Percentiles rank a stretch among this genome's conserved stretches.
phyloP scores from a whole-genome alignment of 331 rosid genomes.

The Arachis monticola region DNA sequence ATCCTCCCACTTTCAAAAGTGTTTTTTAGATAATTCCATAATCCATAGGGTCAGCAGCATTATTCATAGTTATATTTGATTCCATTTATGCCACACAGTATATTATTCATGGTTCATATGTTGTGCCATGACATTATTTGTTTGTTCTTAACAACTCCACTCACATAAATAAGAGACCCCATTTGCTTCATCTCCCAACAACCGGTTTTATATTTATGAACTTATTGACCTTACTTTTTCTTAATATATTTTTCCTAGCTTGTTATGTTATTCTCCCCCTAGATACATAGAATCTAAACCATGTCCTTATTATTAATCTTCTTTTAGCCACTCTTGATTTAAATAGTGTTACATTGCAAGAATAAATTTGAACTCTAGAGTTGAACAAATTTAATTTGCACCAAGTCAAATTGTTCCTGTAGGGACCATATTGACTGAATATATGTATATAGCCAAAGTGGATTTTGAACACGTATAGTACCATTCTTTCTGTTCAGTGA shows the following conservation, averaged over 20 bases:
- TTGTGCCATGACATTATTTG: conserved; percentile 38
- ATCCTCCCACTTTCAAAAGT: conserved; percentile 44
- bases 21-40: conserved; percentile 51
- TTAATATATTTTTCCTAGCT: background rate
- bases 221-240: conserved; percentile 25
- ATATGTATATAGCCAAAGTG: background rate
- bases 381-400: background rate
- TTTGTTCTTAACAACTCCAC: conserved; percentile 46
- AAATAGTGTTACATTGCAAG: conserved; percentile 3
- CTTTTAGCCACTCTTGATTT: conserved; percentile 16
- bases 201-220: conserved; percentile 33
- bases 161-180: conserved; percentile 40
- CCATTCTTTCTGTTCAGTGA: background rate
- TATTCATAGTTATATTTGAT: conserved; percentile 46
- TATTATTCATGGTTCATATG: conserved; percentile 30
- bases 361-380: background rate
- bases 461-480: background rate
- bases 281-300: too few relatives aligned
- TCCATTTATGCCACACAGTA: conserved; percentile 37
- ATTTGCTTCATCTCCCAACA: conserved; percentile 41
- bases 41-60: conserved; percentile 51
- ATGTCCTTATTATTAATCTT: conserved; percentile 4
- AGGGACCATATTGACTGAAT: conserved; percentile 8
- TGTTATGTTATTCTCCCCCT: conserved; percentile 18
- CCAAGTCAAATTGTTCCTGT: background rate